These are phyloP conservation scores for Colletotrichum tanaceti DNA, from an alignment of 2,329 filamentous ascomycete genomes.

Conservation along the genomic window DNA sequence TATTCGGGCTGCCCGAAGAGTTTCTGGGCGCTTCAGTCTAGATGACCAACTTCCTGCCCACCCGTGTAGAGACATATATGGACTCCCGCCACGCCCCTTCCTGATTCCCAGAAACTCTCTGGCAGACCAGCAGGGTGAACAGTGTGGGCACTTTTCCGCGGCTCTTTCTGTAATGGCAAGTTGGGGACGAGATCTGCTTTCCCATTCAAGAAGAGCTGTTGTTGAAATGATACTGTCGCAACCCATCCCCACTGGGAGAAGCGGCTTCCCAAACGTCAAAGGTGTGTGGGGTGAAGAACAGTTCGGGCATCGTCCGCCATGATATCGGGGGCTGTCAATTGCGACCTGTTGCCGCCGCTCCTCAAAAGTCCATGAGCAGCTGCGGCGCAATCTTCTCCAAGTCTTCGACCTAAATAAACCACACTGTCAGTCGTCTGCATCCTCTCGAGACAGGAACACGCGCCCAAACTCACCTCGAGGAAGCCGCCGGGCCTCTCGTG, in stretches of 20 bases:
- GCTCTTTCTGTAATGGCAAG: not conserved
- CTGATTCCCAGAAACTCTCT: too few species aligned
- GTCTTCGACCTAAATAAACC: constrained; percentile 79
- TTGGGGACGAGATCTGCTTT: not conserved
- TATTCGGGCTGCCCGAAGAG: not conserved
- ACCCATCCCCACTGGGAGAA: not conserved
- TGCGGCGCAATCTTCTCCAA: constrained; percentile 89
- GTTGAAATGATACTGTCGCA: not conserved
- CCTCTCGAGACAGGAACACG: not conserved
- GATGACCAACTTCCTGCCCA: too few species aligned
- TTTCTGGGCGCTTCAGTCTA: not conserved
- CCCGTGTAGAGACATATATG: too few species aligned
- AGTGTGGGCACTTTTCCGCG: too few species aligned
- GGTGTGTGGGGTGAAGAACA: not conserved
- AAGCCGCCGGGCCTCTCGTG: constrained; percentile 78
- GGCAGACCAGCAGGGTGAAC: too few species aligned
- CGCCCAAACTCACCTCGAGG: constrained; percentile 71
- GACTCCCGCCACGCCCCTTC: too few species aligned
- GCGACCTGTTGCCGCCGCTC: too few species aligned
- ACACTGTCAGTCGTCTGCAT: constrained; percentile 34
- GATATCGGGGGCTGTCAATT: not conserved
- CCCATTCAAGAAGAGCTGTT: not conserved
- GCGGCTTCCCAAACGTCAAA: too few species aligned
- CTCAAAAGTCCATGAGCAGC: constrained; percentile 86
- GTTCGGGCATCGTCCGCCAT: not conserved